Conservation (phyloP, 495 filamentous ascomycete species). For the Penicillium samsonianum region DNA sequence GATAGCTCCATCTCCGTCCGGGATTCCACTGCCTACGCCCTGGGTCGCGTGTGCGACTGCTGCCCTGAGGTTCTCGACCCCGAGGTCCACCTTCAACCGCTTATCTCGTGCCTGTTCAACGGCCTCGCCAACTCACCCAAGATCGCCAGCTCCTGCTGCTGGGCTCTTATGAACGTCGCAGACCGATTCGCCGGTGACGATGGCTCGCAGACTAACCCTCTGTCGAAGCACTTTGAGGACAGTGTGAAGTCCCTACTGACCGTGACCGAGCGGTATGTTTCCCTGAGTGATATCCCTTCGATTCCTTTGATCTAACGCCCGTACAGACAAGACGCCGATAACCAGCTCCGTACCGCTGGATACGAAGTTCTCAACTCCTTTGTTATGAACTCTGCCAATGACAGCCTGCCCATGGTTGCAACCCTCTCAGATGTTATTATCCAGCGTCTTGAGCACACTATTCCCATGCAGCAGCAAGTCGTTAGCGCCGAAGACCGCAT, state of each 20-base stretch:
- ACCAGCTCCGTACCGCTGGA: slow-evolving; percentile 93
- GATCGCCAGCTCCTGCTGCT: slow-evolving; percentile 98
- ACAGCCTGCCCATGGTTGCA: slow-evolving; percentile 78
- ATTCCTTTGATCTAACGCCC: slow-evolving; percentile 15
- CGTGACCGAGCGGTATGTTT: slow-evolving; percentile 71
- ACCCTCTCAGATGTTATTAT: slow-evolving; percentile 80
- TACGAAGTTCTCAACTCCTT: slow-evolving; percentile 97
- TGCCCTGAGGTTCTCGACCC: slow-evolving; percentile 88
- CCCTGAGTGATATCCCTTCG: slow-evolving; percentile 8
- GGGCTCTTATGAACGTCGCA: slow-evolving; percentile 97
- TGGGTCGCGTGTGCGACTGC: slow-evolving; percentile 92
- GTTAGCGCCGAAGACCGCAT: slow-evolving; percentile 95
- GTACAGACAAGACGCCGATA: slow-evolving; percentile 71
- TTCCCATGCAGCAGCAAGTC: slow-evolving; percentile 89
- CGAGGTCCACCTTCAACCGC: slow-evolving; percentile 70
- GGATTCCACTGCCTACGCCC: slow-evolving; percentile 95
- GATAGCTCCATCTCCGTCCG: slow-evolving; percentile 85
- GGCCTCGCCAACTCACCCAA: slow-evolving; percentile 89
- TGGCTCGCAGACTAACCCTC: slow-evolving; percentile 73
- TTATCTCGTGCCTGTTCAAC: slow-evolving; percentile 86
- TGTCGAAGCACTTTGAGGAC: slow-evolving; percentile 90
- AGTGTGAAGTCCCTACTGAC: slow-evolving; percentile 82
- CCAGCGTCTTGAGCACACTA: slow-evolving; percentile 84
- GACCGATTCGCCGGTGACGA: slow-evolving; percentile 87
- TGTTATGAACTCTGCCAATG: slow-evolving; percentile 82